Evolutionary conservation across 2,329 filamentous ascomycete species (phyloP), one percentile per base, ranked within the genome.

Genomic region (Huntiella moniliformis): DNA sequence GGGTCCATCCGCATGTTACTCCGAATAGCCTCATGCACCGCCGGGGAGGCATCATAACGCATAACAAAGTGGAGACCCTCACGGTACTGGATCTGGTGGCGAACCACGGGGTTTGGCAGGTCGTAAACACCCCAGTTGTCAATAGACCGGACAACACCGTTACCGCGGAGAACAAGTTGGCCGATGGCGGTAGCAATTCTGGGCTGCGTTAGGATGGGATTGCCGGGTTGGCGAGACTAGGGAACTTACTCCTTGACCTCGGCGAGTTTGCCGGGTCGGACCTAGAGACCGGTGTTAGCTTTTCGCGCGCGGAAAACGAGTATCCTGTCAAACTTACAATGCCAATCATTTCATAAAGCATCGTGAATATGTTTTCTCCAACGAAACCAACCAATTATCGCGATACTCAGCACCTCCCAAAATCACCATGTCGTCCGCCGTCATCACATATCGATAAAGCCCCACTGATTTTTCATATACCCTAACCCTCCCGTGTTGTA

Each of bases 281-380:
- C 86, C 91, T 96, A 59, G 11, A 17, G 22, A 28, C 10, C 10
- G 5, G 0, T 31, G 38, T 50, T 40, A 48, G 46, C 22, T 13
- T 7, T 8, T n/a, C 4, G n/a, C 11, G 35, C 22, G 6, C 22
- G 22, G 22, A 8, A 28, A 28, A 10, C 4, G 22, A 28, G 7
- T 28, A 28, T 8, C 22, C 22, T 3, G n/a, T 8, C 5, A n/a
- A 11, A 67, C 80, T 57, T 67, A 95, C 91, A 66, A 95, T 80
- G 62, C 83, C 91, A 63, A 98, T 91, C 58, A 96, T 70, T 68
- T 98, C 91, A 71, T 98, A 98, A 66, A 98, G 69, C 91, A 98
- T 95, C 53, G 61, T 70, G 59, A 28, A 28, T 28, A 10, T 28
- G 22, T 28, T 28, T 28, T 28, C 22, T 28, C 22, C 22, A 28